Percentiles rank a stretch among this genome's conserved stretches.
Conservation (phyloP, 768 basidiomycete species). For the Daedaleopsis sinensis region DNA sequence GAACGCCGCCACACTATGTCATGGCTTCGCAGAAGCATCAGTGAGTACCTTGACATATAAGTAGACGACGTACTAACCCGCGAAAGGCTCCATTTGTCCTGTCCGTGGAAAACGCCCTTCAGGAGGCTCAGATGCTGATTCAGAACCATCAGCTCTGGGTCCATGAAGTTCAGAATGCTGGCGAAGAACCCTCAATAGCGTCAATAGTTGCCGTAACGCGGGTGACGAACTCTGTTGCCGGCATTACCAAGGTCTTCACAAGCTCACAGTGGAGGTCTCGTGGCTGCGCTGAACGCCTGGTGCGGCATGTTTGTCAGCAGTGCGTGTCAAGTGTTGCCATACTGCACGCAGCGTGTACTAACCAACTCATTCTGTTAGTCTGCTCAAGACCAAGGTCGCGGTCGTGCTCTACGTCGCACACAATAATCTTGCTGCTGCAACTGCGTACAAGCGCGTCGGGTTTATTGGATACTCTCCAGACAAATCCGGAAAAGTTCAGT, state of each 20-base stretch:
- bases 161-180: constrained; percentile 43
- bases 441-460: constrained; percentile 66
- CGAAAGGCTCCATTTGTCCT: constrained; percentile 60
- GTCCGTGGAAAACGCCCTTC: constrained; percentile 39
- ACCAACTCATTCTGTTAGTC: constrained; percentile 22
- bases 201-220: constrained; percentile 73
- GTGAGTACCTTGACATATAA: constrained; percentile 40
- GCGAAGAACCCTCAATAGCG: constrained; percentile 45
- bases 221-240: constrained; percentile 55
- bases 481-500: constrained; percentile 28
- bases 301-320: constrained; percentile 58
- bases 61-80: background rate
- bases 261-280: constrained; percentile 49
- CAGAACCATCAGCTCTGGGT: constrained; percentile 58
- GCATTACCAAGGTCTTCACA: constrained; percentile 77
- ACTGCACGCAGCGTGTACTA: background rate
- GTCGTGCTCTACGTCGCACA: constrained; percentile 72
- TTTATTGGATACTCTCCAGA: constrained; percentile 49
- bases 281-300: constrained; percentile 65
- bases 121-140: constrained; percentile 58
- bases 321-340: constrained; percentile 34
- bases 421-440: constrained; percentile 50
- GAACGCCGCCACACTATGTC: constrained; percentile 50
- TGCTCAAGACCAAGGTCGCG: constrained; percentile 43
- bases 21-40: constrained; percentile 58